A percentile compares a stretch with the other conserved stretches of the same genome.
phyloP scores from a whole-genome alignment of 75 land plant genomes.

The Chamaecyparis obtusa region DNA sequence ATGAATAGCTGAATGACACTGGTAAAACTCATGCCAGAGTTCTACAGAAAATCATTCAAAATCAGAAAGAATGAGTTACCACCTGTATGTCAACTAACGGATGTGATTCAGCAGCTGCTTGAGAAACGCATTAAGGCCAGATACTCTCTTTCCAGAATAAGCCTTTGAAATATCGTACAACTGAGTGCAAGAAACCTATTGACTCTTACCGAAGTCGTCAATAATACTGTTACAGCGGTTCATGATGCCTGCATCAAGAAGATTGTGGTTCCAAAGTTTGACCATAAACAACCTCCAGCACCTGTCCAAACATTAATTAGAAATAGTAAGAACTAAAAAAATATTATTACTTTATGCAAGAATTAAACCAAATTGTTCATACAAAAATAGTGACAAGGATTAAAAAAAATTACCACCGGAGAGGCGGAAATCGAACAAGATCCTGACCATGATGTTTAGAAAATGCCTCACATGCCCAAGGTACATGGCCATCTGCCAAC shows the following conservation, averaged over 20 bases:
- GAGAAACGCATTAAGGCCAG: not conserved
- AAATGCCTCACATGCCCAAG: constrained; percentile 98
- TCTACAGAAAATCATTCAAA: constrained; percentile 12
- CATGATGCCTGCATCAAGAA: constrained; percentile 70
- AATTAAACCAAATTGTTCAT: not conserved
- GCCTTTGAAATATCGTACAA: constrained; percentile 9
- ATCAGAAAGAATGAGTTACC: constrained; percentile 11
- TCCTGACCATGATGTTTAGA: constrained; percentile 66
- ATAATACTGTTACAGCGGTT: constrained; percentile 68
- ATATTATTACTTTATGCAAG: not conserved
- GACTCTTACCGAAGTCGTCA: constrained; percentile 22
- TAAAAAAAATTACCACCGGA: constrained; percentile 54
- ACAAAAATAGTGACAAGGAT: not conserved
- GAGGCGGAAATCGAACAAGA: constrained; percentile 44
- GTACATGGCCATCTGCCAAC: constrained; percentile 92
- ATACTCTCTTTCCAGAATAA: not conserved
- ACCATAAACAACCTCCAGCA: constrained; percentile 81
- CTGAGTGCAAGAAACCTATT: not conserved
- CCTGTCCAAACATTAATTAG: constrained; percentile 32
- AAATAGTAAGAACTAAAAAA: not conserved
- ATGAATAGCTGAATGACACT: constrained; percentile 11
- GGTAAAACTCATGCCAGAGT: not conserved
- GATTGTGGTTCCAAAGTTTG: constrained; percentile 88
- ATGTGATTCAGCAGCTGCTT: constrained; percentile 6
- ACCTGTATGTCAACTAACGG: constrained; percentile 5